Conservation (phyloP, 768 basidiomycete species). For the Leucosporidium creatinivorum region DNA sequence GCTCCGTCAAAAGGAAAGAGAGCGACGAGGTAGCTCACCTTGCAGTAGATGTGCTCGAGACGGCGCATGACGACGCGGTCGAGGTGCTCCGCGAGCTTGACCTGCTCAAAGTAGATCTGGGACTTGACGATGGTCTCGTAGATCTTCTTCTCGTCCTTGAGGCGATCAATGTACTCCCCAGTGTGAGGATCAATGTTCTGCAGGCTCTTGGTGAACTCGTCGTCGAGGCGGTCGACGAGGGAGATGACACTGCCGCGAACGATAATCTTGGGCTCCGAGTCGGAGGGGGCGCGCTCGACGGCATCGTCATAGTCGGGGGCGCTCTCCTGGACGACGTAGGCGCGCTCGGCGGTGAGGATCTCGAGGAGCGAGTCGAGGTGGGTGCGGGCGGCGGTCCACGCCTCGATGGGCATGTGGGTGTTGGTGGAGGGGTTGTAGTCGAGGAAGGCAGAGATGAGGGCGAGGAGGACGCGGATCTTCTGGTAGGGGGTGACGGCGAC, state of each 20-base stretch:
- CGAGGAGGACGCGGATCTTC: slow-evolving; percentile 84
- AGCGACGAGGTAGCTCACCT: slow-evolving; percentile 52
- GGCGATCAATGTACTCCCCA: slow-evolving; percentile 93
- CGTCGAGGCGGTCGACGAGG: slow-evolving; percentile 90
- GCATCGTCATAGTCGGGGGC: slow-evolving; percentile 89
- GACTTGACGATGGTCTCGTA: slow-evolving; percentile 90
- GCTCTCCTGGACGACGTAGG: slow-evolving; percentile 72
- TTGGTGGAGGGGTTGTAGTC: slow-evolving; percentile 88
- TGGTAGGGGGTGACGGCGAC: slow-evolving; percentile 78
- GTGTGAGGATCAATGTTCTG: slow-evolving; percentile 99
- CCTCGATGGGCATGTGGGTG: slow-evolving; percentile 74
- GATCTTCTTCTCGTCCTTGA: slow-evolving; percentile 90
- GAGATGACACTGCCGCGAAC: slow-evolving; percentile 94
- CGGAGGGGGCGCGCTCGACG: slow-evolving; percentile 65
- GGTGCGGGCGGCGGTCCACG: slow-evolving; percentile 77
- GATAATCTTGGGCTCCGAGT: slow-evolving; percentile 61
- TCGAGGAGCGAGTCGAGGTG: slow-evolving; percentile 84
- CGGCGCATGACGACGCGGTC: slow-evolving; percentile 88
- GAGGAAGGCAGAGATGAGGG: slow-evolving; percentile 87
- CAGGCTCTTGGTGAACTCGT: slow-evolving; percentile 93
- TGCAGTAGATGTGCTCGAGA: slow-evolving; percentile 95
- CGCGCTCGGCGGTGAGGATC: slow-evolving; percentile 60
- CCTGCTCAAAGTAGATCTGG: slow-evolving; percentile 82
- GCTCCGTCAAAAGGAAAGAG: not conserved
- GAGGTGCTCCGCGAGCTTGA: slow-evolving; percentile 64